Base-by-base conservation (phyloP, 2,329 filamentous ascomycete genomes). In the Phyllosticta citrichinensis region DNA sequence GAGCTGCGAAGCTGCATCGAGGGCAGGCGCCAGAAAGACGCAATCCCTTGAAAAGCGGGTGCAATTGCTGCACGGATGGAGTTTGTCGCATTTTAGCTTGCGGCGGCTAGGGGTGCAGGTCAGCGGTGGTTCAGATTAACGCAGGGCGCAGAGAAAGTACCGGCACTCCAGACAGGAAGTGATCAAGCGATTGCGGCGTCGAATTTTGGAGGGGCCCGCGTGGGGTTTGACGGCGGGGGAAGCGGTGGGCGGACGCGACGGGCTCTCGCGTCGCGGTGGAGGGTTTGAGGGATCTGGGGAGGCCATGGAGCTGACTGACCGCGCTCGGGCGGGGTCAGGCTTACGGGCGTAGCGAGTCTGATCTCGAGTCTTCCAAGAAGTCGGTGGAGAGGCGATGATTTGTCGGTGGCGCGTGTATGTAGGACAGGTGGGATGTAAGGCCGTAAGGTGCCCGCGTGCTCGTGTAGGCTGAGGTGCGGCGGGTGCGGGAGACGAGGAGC, bases 41-140 rank as follows among this genome's bases (percentile, higher is more conserved):
- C 81, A 83, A 65, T 80, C 76, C 19, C 80, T 75, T n/a, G 70
- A 68, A 68, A 76, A 78, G 57, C 79, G 75, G n/a, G 72, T 74
- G 72, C 85, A 87, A 71, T 89, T 89, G 64, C 79, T 79, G 70
- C 88, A 93, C 63, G 89, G 87, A 57, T 87, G 81, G 20, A 79
- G 74, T 69, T 89, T 90, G 75, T 89, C 86, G 75, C 89, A 93
- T 71, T 88, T 89, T 61, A 91, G 77, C 74, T 93, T 93, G 51
- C 89, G 82, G 22, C 87, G 83, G 50, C 89, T 82, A 69, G n/a
- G 30, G 5, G n/a, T 2, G 17, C 51, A 40, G 35, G 27, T 61
- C 55, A 61, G 55, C 19, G 87, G 90, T 71, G 60, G 20, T 20
- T 47, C 22, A 51, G 30, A 11, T 50, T 61, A 25, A 27, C 35